phyloP scores from a whole-genome alignment of 106 monocot genomes.

The Chionographis japonica region DNA sequence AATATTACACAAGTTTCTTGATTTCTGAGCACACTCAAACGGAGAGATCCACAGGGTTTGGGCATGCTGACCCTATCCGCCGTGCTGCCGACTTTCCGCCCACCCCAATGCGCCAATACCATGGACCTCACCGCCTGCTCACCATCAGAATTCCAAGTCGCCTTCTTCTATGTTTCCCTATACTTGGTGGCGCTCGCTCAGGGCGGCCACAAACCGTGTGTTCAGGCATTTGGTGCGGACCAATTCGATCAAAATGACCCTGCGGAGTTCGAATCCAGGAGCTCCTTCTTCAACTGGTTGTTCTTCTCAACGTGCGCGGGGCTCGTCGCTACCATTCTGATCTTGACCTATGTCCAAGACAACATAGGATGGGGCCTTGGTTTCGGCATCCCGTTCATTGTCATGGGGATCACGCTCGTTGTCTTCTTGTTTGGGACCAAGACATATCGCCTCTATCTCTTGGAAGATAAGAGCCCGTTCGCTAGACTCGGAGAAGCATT shows the following conservation, averaged over 20 bases:
- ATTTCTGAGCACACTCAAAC: no score
- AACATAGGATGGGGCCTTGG: constrained; percentile 29
- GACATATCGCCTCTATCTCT: constrained; percentile 16
- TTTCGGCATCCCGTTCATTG: constrained; percentile 15
- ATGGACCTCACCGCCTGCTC: background rate
- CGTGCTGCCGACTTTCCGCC: constrained; percentile 2
- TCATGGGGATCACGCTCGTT: constrained; percentile 18
- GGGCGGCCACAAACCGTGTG: constrained; percentile 34
- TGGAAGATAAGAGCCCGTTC: background rate
- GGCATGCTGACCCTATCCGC: constrained; percentile 23
- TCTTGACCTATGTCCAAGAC: constrained; percentile 24
- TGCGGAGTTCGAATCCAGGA: constrained; percentile 9
- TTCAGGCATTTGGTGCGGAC: constrained; percentile 41
- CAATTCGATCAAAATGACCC: constrained; percentile 34
- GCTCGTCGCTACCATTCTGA: background rate
- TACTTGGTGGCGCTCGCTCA: constrained; percentile 33
- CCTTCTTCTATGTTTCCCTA: constrained; percentile 24
- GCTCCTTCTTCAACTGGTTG: constrained; percentile 50
- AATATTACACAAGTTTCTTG: no score
- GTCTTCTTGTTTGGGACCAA: constrained; percentile 14
- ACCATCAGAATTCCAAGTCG: constrained; percentile 10
- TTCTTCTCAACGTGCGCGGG: constrained; percentile 18
- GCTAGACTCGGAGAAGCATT: background rate
- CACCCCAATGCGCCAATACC: background rate
- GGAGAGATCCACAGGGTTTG: constrained; percentile 9